phyloP scores from a whole-genome alignment of 2,329 filamentous ascomycete genomes.

The Colletotrichum sp. region DNA sequence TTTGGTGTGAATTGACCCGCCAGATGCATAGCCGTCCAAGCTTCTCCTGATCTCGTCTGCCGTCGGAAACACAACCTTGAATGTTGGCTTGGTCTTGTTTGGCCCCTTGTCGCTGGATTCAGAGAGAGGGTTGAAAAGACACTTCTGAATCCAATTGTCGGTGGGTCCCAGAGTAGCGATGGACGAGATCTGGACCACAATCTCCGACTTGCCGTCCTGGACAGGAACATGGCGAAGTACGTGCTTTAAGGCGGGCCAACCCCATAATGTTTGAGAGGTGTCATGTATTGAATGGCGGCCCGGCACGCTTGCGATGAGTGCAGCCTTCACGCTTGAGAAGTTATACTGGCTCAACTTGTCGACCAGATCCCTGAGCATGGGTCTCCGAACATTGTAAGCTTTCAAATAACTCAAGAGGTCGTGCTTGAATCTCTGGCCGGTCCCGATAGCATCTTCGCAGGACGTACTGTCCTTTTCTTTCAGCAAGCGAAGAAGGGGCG shows the following conservation, averaged over 20 bases:
- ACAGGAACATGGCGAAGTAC: constrained; percentile 61
- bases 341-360: constrained; percentile 67
- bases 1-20: constrained; percentile 83
- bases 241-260: constrained; percentile 73
- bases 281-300: constrained; percentile 62
- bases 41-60: constrained; percentile 77
- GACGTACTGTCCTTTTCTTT: neutral
- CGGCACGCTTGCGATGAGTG: constrained; percentile 80
- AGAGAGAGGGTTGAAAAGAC: constrained; percentile 59
- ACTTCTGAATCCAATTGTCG: constrained; percentile 74
- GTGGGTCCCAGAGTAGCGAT: constrained; percentile 78
- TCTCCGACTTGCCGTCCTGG: constrained; percentile 42
- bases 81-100: constrained; percentile 45
- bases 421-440: constrained; percentile 73
- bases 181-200: constrained; percentile 76
- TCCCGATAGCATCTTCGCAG: neutral
- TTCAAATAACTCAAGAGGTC: constrained; percentile 77
- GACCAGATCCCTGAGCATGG: constrained; percentile 59
- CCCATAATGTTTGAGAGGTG: constrained; percentile 67
- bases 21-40: constrained; percentile 79
- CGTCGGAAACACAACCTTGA: constrained; percentile 82
- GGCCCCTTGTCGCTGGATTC: constrained; percentile 29
- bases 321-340: constrained; percentile 72
- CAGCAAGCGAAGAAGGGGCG: constrained; percentile 68
- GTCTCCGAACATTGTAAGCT: constrained; percentile 67